These are phyloP conservation scores for Grifola frondosa DNA, from an alignment of 1,284 basidiomycete species.

Conservation along the genomic window DNA sequence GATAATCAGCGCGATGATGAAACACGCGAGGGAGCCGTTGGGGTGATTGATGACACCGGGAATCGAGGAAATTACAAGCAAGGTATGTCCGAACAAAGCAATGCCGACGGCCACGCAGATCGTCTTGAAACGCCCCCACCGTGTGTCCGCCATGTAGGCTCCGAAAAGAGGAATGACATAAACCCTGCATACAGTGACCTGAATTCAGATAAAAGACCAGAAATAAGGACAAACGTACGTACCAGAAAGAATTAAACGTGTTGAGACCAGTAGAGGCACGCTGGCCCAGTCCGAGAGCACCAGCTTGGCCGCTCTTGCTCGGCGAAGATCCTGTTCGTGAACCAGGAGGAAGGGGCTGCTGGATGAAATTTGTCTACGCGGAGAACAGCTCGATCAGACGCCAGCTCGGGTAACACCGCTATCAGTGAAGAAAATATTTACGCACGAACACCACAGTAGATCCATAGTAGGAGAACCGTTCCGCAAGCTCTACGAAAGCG, in stretches of 20 bases:
- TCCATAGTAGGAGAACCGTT: slow-evolving; percentile 77
- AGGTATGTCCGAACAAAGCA: slow-evolving; percentile 65
- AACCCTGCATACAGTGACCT: slow-evolving; percentile 34
- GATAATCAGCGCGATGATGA: slow-evolving; percentile 65
- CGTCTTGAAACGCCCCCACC: slow-evolving; percentile 76
- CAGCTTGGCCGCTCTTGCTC: slow-evolving; percentile 54
- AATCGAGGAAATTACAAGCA: slow-evolving; percentile 72
- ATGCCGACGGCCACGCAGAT: slow-evolving; percentile 57
- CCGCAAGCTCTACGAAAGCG: slow-evolving; percentile 68
- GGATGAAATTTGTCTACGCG: slow-evolving; percentile 68
- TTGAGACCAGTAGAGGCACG: slow-evolving; percentile 68
- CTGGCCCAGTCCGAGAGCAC: slow-evolving; percentile 69
- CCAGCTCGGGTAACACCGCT: not conserved
- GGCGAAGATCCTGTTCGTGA: slow-evolving; percentile 70
- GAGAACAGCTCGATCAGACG: slow-evolving; percentile 15
- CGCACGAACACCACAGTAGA: slow-evolving; percentile 64
- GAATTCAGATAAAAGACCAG: not conserved
- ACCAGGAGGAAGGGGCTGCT: slow-evolving; percentile 62
- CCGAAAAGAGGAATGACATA: slow-evolving; percentile 62
- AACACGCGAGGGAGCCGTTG: slow-evolving; percentile 58
- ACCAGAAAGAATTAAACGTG: slow-evolving; percentile 67
- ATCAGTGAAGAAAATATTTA: slow-evolving; percentile 10
- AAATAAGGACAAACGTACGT: slow-evolving; percentile 12
- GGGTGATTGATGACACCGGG: slow-evolving; percentile 67
- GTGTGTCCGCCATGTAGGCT: slow-evolving; percentile 76